Conservation (phyloP, 495 filamentous ascomycete species). For the Lepraria neglecta region DNA sequence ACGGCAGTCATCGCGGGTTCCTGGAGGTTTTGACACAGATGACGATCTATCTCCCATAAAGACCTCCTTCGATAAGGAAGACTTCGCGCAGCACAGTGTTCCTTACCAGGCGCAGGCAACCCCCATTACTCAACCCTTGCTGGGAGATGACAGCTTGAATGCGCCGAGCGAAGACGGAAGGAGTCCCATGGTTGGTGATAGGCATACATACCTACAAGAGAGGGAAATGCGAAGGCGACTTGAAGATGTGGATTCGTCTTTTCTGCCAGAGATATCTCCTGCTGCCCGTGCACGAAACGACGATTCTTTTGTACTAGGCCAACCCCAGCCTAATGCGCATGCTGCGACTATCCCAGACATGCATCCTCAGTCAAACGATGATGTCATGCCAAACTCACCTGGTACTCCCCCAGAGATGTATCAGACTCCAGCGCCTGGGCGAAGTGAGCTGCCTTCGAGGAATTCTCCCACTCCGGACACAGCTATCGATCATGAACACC, state of each 20-base stretch:
- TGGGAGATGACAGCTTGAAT: constrained; percentile 27
- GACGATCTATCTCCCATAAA: constrained; percentile 36
- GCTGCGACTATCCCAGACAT: background rate
- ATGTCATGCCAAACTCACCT: constrained; percentile 30
- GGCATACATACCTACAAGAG: constrained; percentile 53
- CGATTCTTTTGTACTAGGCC: constrained; percentile 58
- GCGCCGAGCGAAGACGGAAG: constrained; percentile 35
- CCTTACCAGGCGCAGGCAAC: background rate
- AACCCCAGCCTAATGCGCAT: background rate
- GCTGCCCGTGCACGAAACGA: constrained; percentile 37
- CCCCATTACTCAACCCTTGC: background rate
- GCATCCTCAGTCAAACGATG: constrained; percentile 6
- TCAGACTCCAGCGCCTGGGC: constrained; percentile 41
- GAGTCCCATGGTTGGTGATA: constrained; percentile 36
- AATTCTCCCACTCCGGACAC: constrained; percentile 23
- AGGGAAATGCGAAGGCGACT: constrained; percentile 62
- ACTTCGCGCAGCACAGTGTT: constrained; percentile 4
- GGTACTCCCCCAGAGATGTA: constrained; percentile 43
- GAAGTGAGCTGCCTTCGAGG: constrained; percentile 29
- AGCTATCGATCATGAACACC: constrained; percentile 27
- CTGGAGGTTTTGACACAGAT: constrained; percentile 36
- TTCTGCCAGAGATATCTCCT: constrained; percentile 52
- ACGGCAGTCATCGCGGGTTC: constrained; percentile 30
- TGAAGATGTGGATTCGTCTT: constrained; percentile 85
- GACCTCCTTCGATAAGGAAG: constrained; percentile 33